Percentiles rank a stretch among this genome's conserved stretches.
phyloP scores from a whole-genome alignment of 768 basidiomycete genomes.

The Leccinum subgranulosum region DNA sequence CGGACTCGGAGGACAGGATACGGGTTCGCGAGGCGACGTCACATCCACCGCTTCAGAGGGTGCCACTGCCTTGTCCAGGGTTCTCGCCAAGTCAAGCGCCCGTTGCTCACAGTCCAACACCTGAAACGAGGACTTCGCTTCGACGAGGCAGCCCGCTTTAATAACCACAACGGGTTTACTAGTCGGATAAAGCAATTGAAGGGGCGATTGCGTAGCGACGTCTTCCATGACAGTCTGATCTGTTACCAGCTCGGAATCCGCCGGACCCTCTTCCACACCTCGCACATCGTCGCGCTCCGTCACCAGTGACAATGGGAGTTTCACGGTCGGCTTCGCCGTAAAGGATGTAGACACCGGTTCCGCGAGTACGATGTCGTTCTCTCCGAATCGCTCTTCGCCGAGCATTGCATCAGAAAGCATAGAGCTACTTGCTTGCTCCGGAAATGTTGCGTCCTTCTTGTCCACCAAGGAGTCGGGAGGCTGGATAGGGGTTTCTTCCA shows the following conservation, averaged over 20 bases:
- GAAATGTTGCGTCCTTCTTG: not conserved
- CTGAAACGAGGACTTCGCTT: not conserved
- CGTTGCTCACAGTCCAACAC: not conserved
- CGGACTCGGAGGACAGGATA: not conserved
- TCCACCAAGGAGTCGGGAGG: not conserved
- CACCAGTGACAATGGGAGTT: constrained; percentile 12
- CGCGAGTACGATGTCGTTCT: not conserved
- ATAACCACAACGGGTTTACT: constrained; percentile 4
- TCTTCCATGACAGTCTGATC: not conserved
- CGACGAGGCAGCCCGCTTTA: not conserved
- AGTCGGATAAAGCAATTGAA: not conserved
- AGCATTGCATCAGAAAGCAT: not conserved
- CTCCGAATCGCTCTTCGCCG: not conserved
- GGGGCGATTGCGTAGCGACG: constrained; percentile 12
- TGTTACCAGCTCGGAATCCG: not conserved
- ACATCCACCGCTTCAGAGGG: not conserved
- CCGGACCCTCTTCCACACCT: not conserved
- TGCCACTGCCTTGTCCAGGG: not conserved
- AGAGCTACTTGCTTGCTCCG: not conserved
- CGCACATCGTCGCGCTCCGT: not conserved
- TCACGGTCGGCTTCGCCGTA: not conserved
- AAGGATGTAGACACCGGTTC: not conserved
- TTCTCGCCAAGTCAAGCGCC: not conserved
- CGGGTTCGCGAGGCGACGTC: not conserved
- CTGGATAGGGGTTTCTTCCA: not conserved